These are phyloP conservation scores for Magnaporthiopsis poae DNA, from an alignment of 2,329 filamentous ascomycete genomes.

Conservation along the genomic window DNA sequence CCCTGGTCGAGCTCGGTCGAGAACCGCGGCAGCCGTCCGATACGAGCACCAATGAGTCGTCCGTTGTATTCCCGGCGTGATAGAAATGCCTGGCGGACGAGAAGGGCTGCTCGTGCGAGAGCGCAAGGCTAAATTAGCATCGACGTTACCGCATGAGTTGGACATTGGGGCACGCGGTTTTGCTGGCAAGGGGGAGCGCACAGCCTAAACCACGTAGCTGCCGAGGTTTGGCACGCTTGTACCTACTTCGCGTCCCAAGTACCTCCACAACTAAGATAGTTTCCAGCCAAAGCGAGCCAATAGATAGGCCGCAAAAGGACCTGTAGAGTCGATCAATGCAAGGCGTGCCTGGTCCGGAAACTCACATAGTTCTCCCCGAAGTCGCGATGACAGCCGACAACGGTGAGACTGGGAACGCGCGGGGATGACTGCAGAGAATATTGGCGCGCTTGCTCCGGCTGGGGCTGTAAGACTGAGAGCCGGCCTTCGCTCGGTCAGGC, in stretches of 20 bases:
- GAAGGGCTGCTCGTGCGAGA: neutral
- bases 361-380: neutral
- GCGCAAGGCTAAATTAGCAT: neutral
- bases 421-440: neutral
- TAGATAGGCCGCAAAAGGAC: neutral
- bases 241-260: neutral
- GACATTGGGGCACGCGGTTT: neutral
- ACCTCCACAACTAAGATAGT: neutral
- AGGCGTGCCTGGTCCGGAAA: neutral
- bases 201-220: neutral
- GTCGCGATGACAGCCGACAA: neutral
- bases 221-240: neutral
- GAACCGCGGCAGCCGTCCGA: neutral
- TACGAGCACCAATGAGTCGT: neutral
- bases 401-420: neutral
- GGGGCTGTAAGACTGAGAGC: neutral
- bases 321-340: neutral
- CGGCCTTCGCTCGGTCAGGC: neutral
- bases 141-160: neutral
- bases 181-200: neutral
- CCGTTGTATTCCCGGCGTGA: neutral
- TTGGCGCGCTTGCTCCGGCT: neutral
- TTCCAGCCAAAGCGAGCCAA: neutral
- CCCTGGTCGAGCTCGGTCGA: neutral
- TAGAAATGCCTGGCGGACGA: neutral